Base-by-base conservation (phyloP, 805 yeast genomes). In the Starmerella cellae region DNA sequence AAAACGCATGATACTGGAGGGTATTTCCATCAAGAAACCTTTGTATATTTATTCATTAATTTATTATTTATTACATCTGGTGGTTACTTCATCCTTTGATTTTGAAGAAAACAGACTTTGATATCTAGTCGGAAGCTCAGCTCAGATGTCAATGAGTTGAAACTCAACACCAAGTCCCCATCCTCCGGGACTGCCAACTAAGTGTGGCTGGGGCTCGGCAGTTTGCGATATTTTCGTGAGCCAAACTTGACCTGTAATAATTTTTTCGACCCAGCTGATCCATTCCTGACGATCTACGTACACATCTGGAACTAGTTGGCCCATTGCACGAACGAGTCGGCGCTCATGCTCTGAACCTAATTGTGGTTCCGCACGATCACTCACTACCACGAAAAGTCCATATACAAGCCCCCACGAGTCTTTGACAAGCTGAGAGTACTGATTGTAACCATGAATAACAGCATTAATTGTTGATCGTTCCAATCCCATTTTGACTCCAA, bases 191-290 rank as follows among this genome's bases (percentile, higher is more conserved):
- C 44, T 45, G 22, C 52, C 55, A 19, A 37, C 37, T 3, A 49
- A 42, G 24, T 37, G 28, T 10, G 42, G 42, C 16, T 37, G 44
- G 5, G 49, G 48, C 44, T 49, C 59, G 10, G 53, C 49, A 11
- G 30, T 40, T 8, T 39, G 47, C 13, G 60, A 46, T 14, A 59
- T 44, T 18, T 48, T 35, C 29, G 46, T 43, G 21, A 61, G 47
- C 62, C 63, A 59, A 19, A 51, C 47, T 44, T 61, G 64, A 38
- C 61, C 62, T 4, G 54, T 55, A n/a, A 57, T 52, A 28, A 61
- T 59, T 35, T 49, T 49, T 28, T 53, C 50, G 13, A 55, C 55
- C 62, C 63, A 60, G 10, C 34, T 37, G 16, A 55, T 39, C 65
- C 64, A 60, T 41, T 59, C 63, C 18, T 55, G 51, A 5, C 39